Percentiles rank a stretch among this genome's conserved stretches.
phyloP scores from a whole-genome alignment of 2,329 filamentous ascomycete species.

The Aspergillus versicolor region DNA sequence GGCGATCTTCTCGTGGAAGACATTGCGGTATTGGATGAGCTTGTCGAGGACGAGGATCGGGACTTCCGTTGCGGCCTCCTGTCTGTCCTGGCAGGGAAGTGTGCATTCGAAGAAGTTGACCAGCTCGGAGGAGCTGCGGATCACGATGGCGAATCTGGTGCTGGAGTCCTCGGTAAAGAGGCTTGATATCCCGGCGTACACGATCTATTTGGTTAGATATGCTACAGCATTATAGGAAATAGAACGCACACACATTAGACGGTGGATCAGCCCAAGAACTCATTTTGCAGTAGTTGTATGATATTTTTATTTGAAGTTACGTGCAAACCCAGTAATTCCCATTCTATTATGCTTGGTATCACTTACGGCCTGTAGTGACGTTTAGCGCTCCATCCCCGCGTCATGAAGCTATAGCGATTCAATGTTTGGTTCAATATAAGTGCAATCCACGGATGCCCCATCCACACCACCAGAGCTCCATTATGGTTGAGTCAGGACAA shows the following conservation, averaged over 20 bases:
- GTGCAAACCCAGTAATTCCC: too few relatives aligned
- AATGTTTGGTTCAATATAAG: too few relatives aligned
- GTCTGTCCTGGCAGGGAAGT: conserved; percentile 37
- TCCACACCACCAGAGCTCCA: too few relatives aligned
- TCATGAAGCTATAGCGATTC: too few relatives aligned
- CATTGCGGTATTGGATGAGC: neutral
- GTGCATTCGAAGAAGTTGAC: conserved; percentile 65
- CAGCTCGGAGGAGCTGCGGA: conserved; percentile 70
- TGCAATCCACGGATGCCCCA: too few relatives aligned
- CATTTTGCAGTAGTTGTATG: too few relatives aligned
- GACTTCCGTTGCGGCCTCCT: conserved; percentile 26
- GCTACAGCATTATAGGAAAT: too few relatives aligned
- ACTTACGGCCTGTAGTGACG: too few relatives aligned
- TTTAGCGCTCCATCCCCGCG: too few relatives aligned
- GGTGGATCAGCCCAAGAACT: neutral
- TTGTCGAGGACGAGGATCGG: neutral
- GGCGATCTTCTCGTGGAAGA: neutral
- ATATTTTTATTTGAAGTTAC: too few relatives aligned
- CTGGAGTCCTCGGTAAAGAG: neutral
- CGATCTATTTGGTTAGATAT: neutral
- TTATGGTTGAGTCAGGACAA: too few relatives aligned
- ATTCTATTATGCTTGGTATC: too few relatives aligned
- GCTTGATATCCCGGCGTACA: neutral
- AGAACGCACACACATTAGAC: neutral
- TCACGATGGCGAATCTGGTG: conserved; percentile 19